phyloP scores from a whole-genome alignment of 768 basidiomycete species.

The Amanita jacksonii region DNA sequence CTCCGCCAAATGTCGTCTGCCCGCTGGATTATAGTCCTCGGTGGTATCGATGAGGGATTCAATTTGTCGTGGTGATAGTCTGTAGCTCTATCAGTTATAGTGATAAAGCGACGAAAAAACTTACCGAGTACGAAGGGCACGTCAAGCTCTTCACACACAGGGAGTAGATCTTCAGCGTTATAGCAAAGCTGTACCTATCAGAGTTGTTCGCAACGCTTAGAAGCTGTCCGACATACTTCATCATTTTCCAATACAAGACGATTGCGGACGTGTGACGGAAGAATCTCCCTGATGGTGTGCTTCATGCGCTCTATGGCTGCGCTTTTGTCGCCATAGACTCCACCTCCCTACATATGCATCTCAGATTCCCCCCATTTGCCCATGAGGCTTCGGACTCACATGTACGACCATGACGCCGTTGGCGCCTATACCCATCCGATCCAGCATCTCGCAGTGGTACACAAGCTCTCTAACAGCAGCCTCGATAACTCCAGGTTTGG shows the following conservation, averaged over 20 bases:
- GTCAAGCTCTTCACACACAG: constrained; percentile 73
- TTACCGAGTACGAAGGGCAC: constrained; percentile 60
- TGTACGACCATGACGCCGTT: constrained; percentile 89
- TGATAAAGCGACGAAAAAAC: constrained; percentile 10
- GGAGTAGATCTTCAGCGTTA: constrained; percentile 81
- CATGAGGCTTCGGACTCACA: constrained; percentile 29
- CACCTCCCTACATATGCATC: constrained; percentile 50
- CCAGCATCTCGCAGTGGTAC: constrained; percentile 86
- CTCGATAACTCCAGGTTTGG: constrained; percentile 61
- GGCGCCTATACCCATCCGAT: constrained; percentile 70
- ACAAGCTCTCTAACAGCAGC: constrained; percentile 71
- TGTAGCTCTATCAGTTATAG: constrained; percentile 10
- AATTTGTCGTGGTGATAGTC: constrained; percentile 83
- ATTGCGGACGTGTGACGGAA: constrained; percentile 54
- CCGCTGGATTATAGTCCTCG: constrained; percentile 58
- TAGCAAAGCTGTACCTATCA: constrained; percentile 53
- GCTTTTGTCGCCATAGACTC: constrained; percentile 74
- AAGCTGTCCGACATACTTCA: constrained; percentile 45
- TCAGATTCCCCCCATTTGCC: too few species aligned
- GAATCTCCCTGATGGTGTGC: constrained; percentile 47
- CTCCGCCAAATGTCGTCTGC: constrained; percentile 66
- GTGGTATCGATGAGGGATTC: constrained; percentile 48
- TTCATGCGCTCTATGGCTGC: constrained; percentile 66
- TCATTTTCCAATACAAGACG: constrained; percentile 91
- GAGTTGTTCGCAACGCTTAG: background rate